Conservation (phyloP, 768 basidiomycete species). For the Infundibulicybe gibba region DNA sequence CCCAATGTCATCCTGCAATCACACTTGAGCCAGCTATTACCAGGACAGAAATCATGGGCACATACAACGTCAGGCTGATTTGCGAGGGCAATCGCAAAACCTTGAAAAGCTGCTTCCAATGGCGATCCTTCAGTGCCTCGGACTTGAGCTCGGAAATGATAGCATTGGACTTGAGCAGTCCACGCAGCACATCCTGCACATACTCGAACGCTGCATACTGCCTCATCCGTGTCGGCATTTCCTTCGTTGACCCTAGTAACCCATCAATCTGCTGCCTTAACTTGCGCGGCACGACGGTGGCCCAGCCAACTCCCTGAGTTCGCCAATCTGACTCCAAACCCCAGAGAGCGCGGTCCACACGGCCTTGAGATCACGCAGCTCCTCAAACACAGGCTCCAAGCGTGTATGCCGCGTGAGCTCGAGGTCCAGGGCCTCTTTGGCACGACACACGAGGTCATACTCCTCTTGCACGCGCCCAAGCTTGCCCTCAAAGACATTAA, state of each 20-base stretch:
- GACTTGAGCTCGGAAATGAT: slow-evolving; percentile 94
- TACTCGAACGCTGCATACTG: slow-evolving; percentile 99
- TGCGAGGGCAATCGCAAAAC: slow-evolving; percentile 70
- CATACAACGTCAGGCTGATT: slow-evolving; percentile 73
- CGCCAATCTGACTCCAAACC: slow-evolving; percentile 91
- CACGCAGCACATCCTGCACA: slow-evolving; percentile 87
- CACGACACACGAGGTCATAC: slow-evolving; percentile 91
- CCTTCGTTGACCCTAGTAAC: slow-evolving; percentile 90
- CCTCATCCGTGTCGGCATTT: slow-evolving; percentile 98
- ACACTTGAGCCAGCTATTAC: slow-evolving; percentile 3
- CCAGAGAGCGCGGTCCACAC: slow-evolving; percentile 99
- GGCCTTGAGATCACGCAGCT: slow-evolving; percentile 92
- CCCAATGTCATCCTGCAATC: slow-evolving; percentile 79
- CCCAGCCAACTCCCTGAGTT: slow-evolving; percentile 90
- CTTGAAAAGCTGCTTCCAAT: slow-evolving; percentile 98
- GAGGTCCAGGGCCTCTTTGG: slow-evolving; percentile 95
- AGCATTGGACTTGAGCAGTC: slow-evolving; percentile 84
- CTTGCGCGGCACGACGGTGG: slow-evolving; percentile 91
- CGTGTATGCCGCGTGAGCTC: slow-evolving; percentile 88
- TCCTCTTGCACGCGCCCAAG: slow-evolving; percentile 89
- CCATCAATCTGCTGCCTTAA: slow-evolving; percentile 90
- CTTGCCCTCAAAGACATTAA: slow-evolving; percentile 93
- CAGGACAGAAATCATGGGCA: slow-evolving; percentile 1
- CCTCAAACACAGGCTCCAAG: slow-evolving; percentile 91
- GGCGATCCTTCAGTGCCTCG: slow-evolving; percentile 94